phyloP scores from a whole-genome alignment of 1,139 yeast genomes.

The Candida glucosophila region DNA sequence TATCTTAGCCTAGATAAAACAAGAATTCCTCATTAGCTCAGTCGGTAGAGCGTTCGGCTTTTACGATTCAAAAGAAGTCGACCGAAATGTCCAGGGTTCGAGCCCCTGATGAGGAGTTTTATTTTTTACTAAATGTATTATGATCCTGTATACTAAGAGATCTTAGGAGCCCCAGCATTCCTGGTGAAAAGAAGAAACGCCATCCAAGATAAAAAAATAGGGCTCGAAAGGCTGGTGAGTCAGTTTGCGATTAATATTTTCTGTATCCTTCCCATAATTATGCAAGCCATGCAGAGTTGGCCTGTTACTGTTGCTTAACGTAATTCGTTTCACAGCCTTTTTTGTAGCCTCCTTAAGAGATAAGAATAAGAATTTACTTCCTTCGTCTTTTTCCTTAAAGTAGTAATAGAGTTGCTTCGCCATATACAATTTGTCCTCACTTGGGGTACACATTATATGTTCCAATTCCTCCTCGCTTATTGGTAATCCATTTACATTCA shows the following conservation, averaged over 20 bases:
- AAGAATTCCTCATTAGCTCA: slow-evolving; percentile 6
- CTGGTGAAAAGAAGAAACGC: too few species aligned
- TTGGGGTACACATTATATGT: neutral
- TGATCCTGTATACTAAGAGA: too few species aligned
- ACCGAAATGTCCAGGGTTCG: slow-evolving; percentile 7
- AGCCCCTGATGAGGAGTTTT: slow-evolving; percentile 6
- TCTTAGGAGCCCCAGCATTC: too few species aligned
- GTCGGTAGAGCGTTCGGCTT: slow-evolving; percentile 6
- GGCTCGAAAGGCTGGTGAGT: too few species aligned
- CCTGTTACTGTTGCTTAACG: neutral
- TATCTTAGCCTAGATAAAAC: too few species aligned
- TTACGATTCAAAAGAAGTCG: slow-evolving; percentile 5
- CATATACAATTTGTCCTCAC: neutral
- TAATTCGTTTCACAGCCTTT: neutral
- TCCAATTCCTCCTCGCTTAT: slow-evolving; percentile 1
- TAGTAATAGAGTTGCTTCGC: neutral
- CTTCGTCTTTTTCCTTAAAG: slow-evolving; percentile 1
- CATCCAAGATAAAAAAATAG: too few species aligned
- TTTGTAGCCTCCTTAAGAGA: neutral
- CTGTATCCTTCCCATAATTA: too few species aligned
- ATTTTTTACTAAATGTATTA: too few species aligned
- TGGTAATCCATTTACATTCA: slow-evolving; percentile 1
- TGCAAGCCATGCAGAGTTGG: too few species aligned
- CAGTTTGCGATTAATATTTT: too few species aligned
- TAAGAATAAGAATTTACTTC: slow-evolving; percentile 1